These are phyloP conservation scores for Lentinula sp. DNA, from an alignment of 768 basidiomycete species.

Conservation along the genomic window DNA sequence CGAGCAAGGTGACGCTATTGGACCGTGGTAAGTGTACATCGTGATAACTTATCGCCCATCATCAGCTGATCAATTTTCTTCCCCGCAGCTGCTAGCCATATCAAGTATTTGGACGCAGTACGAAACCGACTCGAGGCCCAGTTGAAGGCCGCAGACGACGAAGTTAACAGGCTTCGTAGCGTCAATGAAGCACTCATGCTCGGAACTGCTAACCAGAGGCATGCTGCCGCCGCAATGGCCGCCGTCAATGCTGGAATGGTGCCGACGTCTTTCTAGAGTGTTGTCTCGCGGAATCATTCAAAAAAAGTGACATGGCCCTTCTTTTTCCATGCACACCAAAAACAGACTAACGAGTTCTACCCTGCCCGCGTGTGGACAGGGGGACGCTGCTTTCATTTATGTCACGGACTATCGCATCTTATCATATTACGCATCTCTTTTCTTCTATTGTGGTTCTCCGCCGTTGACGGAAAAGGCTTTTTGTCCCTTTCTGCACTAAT, in stretches of 20 bases:
- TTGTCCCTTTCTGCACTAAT: slow-evolving; percentile 1
- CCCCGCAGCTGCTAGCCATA: slow-evolving; percentile 67
- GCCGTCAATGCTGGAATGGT: slow-evolving; percentile 38
- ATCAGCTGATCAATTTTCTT: slow-evolving; percentile 7
- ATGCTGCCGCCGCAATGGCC: slow-evolving; percentile 52
- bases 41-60: slow-evolving; percentile 1
- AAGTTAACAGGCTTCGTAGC: slow-evolving; percentile 74
- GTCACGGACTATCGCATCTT: slow-evolving; percentile 40
- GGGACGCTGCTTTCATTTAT: slow-evolving; percentile 48
- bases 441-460: slow-evolving; percentile 25
- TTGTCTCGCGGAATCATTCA: slow-evolving; percentile 15
- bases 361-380: slow-evolving; percentile 43
- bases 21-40: slow-evolving; percentile 58
- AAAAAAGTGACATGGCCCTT: slow-evolving; percentile 11
- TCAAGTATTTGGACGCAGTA: slow-evolving; percentile 81
- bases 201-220: slow-evolving; percentile 69
- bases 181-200: slow-evolving; percentile 90
- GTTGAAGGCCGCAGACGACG: slow-evolving; percentile 72
- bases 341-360: slow-evolving; percentile 31
- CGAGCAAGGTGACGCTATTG: slow-evolving; percentile 85
- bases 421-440: slow-evolving; percentile 39
- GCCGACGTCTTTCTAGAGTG: slow-evolving; percentile 39
- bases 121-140: slow-evolving; percentile 69
- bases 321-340: slow-evolving; percentile 9
- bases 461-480: slow-evolving; percentile 16